These are phyloP conservation scores for Lasiodiplodia citricola DNA, from an alignment of 2,329 filamentous ascomycete species.

Conservation along the genomic window DNA sequence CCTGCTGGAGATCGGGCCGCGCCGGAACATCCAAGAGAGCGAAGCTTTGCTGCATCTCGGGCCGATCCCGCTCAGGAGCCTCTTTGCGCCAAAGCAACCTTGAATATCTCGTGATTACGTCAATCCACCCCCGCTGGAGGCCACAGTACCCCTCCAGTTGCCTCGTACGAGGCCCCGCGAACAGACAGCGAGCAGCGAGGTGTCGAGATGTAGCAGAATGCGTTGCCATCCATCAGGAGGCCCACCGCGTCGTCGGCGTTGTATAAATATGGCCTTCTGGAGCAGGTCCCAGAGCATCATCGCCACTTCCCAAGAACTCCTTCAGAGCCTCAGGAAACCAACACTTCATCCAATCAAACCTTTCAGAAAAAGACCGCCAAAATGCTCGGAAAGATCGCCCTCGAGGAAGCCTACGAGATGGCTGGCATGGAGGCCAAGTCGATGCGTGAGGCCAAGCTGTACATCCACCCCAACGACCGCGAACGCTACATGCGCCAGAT, in stretches of 20 bases:
- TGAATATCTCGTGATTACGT: conserved; percentile 13
- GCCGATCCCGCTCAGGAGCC: conserved; percentile 12
- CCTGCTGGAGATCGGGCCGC: conserved; percentile 11
- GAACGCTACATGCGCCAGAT: conserved; percentile 19
- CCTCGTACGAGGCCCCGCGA: conserved; percentile 9
- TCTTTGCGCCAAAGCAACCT: neutral
- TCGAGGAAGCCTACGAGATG: conserved; percentile 23
- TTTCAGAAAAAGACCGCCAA: neutral
- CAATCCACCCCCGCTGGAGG: conserved; percentile 3
- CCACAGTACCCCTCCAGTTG: neutral
- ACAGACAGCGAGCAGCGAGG: conserved; percentile 2
- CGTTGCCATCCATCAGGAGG: neutral
- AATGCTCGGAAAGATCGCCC: conserved; percentile 23
- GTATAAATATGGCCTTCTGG: neutral
- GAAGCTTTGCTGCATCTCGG: conserved; percentile 6
- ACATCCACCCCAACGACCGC: conserved; percentile 17
- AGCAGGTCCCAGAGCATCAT: neutral
- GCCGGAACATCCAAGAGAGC: neutral
- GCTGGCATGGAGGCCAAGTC: conserved; percentile 20
- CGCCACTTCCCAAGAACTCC: neutral
- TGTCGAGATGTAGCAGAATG: neutral
- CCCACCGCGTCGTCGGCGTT: neutral
- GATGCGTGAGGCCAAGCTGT: conserved; percentile 18
- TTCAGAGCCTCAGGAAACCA: neutral
- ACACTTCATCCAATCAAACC: neutral